Evolutionary conservation across 495 filamentous ascomycete species (phyloP).

Genomic region (Podospora pseudoanserina): DNA sequence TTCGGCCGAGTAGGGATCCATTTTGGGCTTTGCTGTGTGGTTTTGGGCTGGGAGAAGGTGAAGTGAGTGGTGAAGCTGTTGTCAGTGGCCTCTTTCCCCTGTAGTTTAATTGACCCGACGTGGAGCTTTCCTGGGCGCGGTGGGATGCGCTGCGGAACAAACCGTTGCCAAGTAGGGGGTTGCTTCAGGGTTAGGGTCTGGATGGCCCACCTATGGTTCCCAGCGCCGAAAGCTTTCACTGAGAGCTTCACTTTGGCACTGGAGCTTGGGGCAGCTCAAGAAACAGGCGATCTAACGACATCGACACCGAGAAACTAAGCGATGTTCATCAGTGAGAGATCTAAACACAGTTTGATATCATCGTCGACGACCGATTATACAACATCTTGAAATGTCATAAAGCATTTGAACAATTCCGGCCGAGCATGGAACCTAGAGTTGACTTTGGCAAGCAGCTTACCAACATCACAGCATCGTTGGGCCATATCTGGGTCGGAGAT

Average conservation of each 20-base stretch:
- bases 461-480: neutral
- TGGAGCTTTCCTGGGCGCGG: constrained; percentile 19
- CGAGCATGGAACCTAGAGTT: neutral
- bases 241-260: constrained; percentile 8
- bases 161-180: constrained; percentile 2
- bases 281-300: constrained; percentile 17
- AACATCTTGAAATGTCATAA: neutral
- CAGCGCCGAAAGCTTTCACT: constrained; percentile 5
- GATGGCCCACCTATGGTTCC: neutral
- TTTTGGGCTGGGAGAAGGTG: constrained; percentile 4
- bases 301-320: constrained; percentile 15
- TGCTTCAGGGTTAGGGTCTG: constrained; percentile 12
- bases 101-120: constrained; percentile 23
- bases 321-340: constrained; percentile 12
- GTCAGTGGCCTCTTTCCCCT: constrained; percentile 6
- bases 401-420: neutral
- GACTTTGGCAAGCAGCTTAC: neutral
- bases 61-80: neutral
- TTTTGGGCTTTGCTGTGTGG: constrained; percentile 15
- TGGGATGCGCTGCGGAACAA: constrained; percentile 8
- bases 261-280: constrained; percentile 17
- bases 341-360: neutral
- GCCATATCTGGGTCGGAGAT: neutral
- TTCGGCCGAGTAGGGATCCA: constrained; percentile 90
- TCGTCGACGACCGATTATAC: neutral